Conservation (phyloP, 148 eudicot species). For the Fagopyrum tataricum region DNA sequence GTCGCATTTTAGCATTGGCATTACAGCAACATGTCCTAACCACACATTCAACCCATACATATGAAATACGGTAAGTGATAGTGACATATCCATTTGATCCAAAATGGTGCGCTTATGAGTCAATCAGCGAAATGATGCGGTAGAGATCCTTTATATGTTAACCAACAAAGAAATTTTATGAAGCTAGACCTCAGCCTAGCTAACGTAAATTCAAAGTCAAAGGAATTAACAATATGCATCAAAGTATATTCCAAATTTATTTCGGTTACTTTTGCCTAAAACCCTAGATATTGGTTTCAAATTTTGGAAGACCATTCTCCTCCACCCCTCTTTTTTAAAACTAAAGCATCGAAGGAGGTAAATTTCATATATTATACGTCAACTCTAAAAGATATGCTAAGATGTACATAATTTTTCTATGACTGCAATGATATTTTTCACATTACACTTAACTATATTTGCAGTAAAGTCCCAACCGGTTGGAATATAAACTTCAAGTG, state of each 20-base stretch:
- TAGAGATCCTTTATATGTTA: not conserved
- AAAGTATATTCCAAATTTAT: not conserved
- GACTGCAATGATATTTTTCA: not conserved
- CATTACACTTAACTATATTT: not conserved
- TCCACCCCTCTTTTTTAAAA: not conserved
- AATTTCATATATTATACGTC: not conserved
- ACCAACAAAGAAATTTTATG: not conserved
- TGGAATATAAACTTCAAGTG: no score
- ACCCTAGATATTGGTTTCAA: not conserved
- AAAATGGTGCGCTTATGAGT: not conserved
- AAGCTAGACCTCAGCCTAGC: not conserved
- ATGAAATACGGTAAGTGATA: not conserved
- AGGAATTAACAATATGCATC: not conserved
- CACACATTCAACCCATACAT: not conserved
- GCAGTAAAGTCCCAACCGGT: not conserved
- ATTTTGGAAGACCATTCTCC: not conserved
- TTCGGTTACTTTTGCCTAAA: not conserved
- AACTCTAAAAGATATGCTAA: not conserved
- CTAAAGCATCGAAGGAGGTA: not conserved
- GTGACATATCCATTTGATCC: not conserved
- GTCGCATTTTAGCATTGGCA: not conserved
- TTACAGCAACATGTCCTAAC: slow-evolving; percentile 2
- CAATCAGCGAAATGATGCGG: not conserved
- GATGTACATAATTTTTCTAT: not conserved
- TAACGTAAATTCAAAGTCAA: not conserved